Percentiles rank a stretch among this genome's conserved stretches.
Conservation (phyloP, 73 alveolate genomes). For the Stentor coeruleus region DNA sequence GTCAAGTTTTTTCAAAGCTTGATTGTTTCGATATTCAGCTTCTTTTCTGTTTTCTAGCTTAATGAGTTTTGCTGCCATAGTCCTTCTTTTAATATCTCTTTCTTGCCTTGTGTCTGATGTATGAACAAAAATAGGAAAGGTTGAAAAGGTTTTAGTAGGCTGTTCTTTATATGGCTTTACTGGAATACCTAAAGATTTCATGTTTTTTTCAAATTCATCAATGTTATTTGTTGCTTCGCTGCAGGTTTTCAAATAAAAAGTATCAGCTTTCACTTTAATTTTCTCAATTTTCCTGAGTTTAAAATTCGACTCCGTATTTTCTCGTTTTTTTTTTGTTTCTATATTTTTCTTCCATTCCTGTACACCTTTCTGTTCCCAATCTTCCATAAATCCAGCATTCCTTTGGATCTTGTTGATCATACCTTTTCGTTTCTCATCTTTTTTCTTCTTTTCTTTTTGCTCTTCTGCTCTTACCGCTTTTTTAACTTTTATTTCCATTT, state of each 20-base stretch:
- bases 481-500: slow-evolving; percentile 65
- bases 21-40: slow-evolving; percentile 71
- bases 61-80: slow-evolving; percentile 71
- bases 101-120: slow-evolving; percentile 72
- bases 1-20: slow-evolving; percentile 61
- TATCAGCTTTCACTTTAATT: slow-evolving; percentile 60
- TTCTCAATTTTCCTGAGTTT: slow-evolving; percentile 76
- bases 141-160: not conserved
- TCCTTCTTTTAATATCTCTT: slow-evolving; percentile 85
- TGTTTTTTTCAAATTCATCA: slow-evolving; percentile 22
- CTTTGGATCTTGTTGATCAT: slow-evolving; percentile 87
- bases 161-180: not conserved
- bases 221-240: slow-evolving; percentile 12
- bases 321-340: slow-evolving; percentile 85
- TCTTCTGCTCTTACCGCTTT: slow-evolving; percentile 72
- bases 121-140: not conserved
- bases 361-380: slow-evolving; percentile 94
- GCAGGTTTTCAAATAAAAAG: slow-evolving; percentile 38
- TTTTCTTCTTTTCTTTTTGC: slow-evolving; percentile 59
- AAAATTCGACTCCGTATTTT: slow-evolving; percentile 80
- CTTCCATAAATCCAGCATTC: slow-evolving; percentile 97
- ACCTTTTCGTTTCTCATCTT: slow-evolving; percentile 81
- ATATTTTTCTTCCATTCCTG: slow-evolving; percentile 96
- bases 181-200: not conserved
- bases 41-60: slow-evolving; percentile 79